Conservation (phyloP, 1,284 basidiomycete species). For the Cryptococcus floricola region DNA sequence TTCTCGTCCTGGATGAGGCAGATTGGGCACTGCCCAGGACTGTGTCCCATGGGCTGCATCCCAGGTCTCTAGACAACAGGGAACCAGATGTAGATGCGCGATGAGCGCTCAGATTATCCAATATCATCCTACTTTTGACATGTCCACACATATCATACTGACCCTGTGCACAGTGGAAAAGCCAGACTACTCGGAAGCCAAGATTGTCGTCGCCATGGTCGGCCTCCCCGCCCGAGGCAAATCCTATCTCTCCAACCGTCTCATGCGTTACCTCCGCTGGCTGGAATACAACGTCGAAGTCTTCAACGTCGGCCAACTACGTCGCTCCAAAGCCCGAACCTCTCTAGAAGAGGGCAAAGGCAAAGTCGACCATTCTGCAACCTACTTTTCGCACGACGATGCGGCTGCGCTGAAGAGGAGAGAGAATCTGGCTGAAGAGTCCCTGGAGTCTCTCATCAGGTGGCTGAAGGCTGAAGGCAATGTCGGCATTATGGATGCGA, state of each 20-base stretch:
- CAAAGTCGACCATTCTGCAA: constrained; percentile 80
- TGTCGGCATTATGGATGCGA: constrained; percentile 97
- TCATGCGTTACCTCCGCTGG: constrained; percentile 83
- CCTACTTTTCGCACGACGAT: constrained; percentile 88
- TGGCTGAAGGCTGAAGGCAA: constrained; percentile 95
- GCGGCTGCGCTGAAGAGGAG: constrained; percentile 70
- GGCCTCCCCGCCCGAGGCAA: constrained; percentile 78
- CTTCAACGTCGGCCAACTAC: constrained; percentile 95
- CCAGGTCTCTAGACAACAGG: no score
- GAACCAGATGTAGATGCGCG: no score
- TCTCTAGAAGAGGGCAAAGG: constrained; percentile 58
- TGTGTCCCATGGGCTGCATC: no score
- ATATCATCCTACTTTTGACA: no score
- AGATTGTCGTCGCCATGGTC: constrained; percentile 98
- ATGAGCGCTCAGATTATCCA: no score
- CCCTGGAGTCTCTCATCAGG: constrained; percentile 86
- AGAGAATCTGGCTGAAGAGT: constrained; percentile 83
- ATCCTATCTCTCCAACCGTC: constrained; percentile 78
- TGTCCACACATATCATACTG: neutral
- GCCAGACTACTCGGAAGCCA: constrained; percentile 96
- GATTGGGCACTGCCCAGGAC: no score
- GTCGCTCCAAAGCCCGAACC: constrained; percentile 78
- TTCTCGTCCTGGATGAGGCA: no score
- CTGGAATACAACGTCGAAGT: constrained; percentile 98
- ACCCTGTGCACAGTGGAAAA: constrained; percentile 64